These are phyloP conservation scores for Fusarium pseudograminearum DNA, from an alignment of 2,329 filamentous ascomycete species.

Conservation along the genomic window DNA sequence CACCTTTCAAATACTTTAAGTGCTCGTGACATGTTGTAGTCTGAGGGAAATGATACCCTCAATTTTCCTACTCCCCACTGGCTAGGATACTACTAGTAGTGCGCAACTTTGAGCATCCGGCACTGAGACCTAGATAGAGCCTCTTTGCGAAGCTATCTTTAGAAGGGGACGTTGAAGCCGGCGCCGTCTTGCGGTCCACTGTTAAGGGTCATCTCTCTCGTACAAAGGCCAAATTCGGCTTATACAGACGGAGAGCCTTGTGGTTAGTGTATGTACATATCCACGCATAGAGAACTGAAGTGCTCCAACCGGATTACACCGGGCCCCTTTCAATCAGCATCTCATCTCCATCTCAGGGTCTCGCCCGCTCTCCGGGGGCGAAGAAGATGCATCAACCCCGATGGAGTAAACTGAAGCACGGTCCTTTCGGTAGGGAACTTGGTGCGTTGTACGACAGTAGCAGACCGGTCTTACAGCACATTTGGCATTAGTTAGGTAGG, in stretches of 20 bases:
- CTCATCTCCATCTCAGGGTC: constrained; percentile 19
- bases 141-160: background rate
- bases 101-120: background rate
- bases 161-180: background rate
- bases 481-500: constrained; percentile 5
- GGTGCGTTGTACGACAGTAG: constrained; percentile 8
- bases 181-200: background rate
- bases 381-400: constrained; percentile 1
- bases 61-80: background rate
- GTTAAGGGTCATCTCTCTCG: background rate
- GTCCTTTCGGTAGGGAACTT: background rate
- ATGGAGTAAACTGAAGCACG: constrained; percentile 13
- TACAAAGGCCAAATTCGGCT: background rate
- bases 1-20: background rate
- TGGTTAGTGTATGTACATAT: background rate
- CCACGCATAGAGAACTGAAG: background rate
- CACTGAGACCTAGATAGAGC: background rate
- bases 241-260: background rate
- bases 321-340: constrained; percentile 18
- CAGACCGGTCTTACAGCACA: constrained; percentile 9
- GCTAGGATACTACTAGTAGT: background rate
- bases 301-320: constrained; percentile 13
- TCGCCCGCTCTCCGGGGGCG: background rate
- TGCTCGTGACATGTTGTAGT: background rate
- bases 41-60: background rate